Conservation (phyloP, 1,284 basidiomycete genomes). For the Cystobasidium pallidum region DNA sequence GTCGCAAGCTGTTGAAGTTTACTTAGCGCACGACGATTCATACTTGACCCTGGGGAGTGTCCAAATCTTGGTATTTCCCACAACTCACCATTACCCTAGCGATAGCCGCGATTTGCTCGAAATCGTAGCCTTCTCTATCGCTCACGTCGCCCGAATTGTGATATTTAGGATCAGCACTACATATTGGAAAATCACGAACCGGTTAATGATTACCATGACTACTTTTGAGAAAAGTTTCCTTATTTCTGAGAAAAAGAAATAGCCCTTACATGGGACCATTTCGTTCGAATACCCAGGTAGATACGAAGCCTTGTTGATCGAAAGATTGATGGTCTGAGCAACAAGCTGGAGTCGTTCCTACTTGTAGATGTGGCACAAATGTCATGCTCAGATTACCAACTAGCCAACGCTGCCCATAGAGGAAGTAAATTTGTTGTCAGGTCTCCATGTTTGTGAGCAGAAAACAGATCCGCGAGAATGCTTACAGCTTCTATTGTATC, state of each 20-base stretch:
- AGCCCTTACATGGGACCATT: conserved; percentile 55
- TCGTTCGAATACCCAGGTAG: conserved; percentile 54
- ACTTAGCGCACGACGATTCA: too few species aligned
- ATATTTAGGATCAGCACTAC: conserved; percentile 46
- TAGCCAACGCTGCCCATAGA: conserved; percentile 43
- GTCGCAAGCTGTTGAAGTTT: conserved; percentile 31
- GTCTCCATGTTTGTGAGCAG: too few species aligned
- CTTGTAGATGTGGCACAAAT: conserved; percentile 53
- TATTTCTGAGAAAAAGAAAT: too few species aligned
- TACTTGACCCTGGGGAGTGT: too few species aligned
- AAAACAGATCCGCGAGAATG: too few species aligned
- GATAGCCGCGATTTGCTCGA: conserved; percentile 54
- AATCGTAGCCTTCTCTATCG: conserved; percentile 52
- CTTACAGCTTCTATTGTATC: conserved; percentile 44
- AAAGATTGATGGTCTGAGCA: conserved; percentile 56
- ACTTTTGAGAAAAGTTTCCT: too few species aligned
- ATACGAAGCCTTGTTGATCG: conserved; percentile 49
- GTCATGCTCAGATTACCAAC: conserved; percentile 52
- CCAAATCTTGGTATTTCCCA: too few species aligned
- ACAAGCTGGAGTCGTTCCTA: conserved; percentile 54
- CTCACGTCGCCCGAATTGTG: conserved; percentile 55
- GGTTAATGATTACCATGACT: too few species aligned
- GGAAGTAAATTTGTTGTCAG: too few species aligned
- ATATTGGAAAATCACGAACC: background rate
- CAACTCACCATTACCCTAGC: conserved; percentile 51